A percentile compares a stretch with the other conserved stretches of the same genome.
Conservation (phyloP, 208 protist genomes). For the Entamoeba histolytica region DNA sequence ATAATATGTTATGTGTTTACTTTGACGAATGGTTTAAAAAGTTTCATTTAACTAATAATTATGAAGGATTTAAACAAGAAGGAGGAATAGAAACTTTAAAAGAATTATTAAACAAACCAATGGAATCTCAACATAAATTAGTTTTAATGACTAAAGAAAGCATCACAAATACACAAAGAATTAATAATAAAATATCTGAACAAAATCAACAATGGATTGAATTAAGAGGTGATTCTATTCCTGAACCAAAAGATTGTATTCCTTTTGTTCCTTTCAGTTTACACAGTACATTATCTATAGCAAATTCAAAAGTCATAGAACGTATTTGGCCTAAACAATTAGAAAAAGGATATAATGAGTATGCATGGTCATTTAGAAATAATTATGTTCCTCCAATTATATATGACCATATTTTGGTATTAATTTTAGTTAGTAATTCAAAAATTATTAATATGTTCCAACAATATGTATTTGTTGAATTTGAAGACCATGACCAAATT, state of each 20-base stretch:
- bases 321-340: background rate
- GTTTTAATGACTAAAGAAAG: background rate
- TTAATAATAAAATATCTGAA: background rate
- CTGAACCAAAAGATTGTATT: background rate
- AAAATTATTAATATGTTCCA: background rate
- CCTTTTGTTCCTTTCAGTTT: background rate
- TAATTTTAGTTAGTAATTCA: background rate
- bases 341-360: background rate
- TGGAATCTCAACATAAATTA: background rate
- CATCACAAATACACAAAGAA: background rate
- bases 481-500: background rate
- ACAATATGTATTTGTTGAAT: too few species aligned
- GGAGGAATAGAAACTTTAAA: too few species aligned
- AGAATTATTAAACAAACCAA: too few species aligned
- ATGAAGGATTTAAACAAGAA: too few species aligned
- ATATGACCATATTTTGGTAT: background rate
- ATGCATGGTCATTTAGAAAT: background rate
- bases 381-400: background rate
- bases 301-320: background rate
- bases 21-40: too few species aligned
- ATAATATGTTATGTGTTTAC: too few species aligned
- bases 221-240: background rate
- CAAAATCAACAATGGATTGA: background rate
- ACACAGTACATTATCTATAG: background rate
- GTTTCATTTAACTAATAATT: too few species aligned